Evolutionary conservation across 257 asterid species (phyloP).

Genomic region (Nicotiana obtusifolia): DNA sequence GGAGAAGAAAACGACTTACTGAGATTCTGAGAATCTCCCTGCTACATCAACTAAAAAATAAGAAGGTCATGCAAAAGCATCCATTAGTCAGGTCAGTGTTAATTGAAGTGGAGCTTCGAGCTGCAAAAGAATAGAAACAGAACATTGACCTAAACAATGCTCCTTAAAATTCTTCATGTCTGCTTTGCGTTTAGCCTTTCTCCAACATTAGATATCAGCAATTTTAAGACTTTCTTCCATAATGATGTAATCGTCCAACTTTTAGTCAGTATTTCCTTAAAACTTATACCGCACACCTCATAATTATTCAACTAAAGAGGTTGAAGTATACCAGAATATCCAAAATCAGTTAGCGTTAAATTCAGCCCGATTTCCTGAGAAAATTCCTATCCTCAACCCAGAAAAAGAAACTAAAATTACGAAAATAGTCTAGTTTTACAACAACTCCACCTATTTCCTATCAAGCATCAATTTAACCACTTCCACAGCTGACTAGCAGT

Average conservation of each 20-base stretch:
- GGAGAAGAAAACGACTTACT: not conserved
- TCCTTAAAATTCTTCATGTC: not conserved
- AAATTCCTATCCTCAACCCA: not conserved
- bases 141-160: not conserved
- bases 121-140: not conserved
- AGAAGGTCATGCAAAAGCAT: not conserved
- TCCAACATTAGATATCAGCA: not conserved
- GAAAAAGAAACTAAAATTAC: not conserved
- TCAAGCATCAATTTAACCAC: not conserved
- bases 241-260: not conserved
- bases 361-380: not conserved
- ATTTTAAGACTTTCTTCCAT: not conserved
- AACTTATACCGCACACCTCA: not conserved
- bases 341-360: not conserved
- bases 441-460: not conserved
- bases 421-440: not conserved
- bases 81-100: not conserved
- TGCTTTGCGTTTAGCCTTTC: not conserved
- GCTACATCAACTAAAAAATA: not conserved
- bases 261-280: not conserved
- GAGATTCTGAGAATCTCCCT: not conserved
- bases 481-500: not conserved
- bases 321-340: not conserved
- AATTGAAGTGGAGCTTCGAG: not conserved
- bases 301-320: not conserved